These are phyloP conservation scores for Cercospora zeae-maydis DNA, from an alignment of 2,329 filamentous ascomycete genomes.

Conservation along the genomic window DNA sequence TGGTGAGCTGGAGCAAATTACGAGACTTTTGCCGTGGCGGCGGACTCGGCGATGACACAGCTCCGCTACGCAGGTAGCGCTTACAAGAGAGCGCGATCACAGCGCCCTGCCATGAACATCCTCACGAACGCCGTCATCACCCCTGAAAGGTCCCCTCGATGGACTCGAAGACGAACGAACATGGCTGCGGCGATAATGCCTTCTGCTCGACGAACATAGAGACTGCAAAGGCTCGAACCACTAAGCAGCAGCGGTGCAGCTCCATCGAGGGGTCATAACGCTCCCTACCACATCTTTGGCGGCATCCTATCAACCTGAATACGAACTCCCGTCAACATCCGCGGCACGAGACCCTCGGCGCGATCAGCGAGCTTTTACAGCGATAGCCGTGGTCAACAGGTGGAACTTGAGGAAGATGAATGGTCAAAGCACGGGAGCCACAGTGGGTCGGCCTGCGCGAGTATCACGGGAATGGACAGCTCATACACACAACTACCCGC, in stretches of 20 bases:
- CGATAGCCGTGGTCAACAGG: not conserved
- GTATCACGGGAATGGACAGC: no score
- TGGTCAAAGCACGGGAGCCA: no score
- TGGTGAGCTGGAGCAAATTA: not conserved
- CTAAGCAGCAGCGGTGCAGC: not conserved
- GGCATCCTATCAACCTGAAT: not conserved
- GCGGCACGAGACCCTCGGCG: not conserved
- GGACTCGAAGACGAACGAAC: not conserved
- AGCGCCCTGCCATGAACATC: not conserved
- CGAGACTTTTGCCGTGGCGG: not conserved
- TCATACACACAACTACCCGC: no score
- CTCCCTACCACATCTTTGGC: not conserved
- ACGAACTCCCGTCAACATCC: not conserved
- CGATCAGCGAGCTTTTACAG: not conserved
- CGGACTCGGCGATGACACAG: not conserved
- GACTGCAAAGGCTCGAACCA: not conserved
- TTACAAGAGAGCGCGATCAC: not conserved
- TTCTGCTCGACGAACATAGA: no score
- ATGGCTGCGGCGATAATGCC: not conserved
- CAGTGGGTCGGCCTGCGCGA: no score
- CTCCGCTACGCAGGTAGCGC: not conserved
- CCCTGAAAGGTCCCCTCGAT: not conserved
- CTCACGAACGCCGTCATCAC: not conserved
- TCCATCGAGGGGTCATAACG: no score
- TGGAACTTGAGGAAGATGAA: not conserved